These are phyloP conservation scores for Diutina siamensis DNA, from an alignment of 1,139 yeast species.

Conservation along the genomic window DNA sequence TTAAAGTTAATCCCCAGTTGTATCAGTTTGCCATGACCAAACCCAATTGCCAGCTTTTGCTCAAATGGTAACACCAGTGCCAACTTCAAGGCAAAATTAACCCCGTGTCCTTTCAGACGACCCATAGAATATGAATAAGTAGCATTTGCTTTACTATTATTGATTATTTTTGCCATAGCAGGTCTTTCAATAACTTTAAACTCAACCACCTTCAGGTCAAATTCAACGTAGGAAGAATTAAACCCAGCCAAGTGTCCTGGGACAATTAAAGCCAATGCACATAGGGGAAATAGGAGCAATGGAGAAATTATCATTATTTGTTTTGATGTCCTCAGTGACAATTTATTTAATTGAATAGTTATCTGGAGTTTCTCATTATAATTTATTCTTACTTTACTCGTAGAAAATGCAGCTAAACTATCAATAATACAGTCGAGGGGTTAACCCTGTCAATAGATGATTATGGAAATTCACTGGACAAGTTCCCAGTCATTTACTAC, in stretches of 20 bases:
- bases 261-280: background rate
- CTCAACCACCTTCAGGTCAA: background rate
- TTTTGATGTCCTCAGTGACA: too few relatives aligned
- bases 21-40: background rate
- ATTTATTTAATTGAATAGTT: too few relatives aligned
- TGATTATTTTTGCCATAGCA: background rate
- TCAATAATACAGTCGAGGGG: too few relatives aligned
- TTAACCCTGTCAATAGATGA: too few relatives aligned
- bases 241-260: constrained; percentile 1
- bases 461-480: too few relatives aligned
- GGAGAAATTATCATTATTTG: background rate
- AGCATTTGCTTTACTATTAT: background rate
- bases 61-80: background rate
- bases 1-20: background rate
- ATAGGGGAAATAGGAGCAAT: background rate
- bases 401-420: too few relatives aligned
- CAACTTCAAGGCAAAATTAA: background rate
- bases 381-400: too few relatives aligned
- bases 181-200: background rate
- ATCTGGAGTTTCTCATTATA: too few relatives aligned
- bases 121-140: background rate
- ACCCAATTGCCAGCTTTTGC: background rate
- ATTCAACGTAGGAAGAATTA: constrained; percentile 1
- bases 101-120: background rate
- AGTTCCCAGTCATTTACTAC: too few relatives aligned